Conservation (phyloP, 2,329 filamentous ascomycete genomes). For the Neophaeococcomyces mojaviensis region DNA sequence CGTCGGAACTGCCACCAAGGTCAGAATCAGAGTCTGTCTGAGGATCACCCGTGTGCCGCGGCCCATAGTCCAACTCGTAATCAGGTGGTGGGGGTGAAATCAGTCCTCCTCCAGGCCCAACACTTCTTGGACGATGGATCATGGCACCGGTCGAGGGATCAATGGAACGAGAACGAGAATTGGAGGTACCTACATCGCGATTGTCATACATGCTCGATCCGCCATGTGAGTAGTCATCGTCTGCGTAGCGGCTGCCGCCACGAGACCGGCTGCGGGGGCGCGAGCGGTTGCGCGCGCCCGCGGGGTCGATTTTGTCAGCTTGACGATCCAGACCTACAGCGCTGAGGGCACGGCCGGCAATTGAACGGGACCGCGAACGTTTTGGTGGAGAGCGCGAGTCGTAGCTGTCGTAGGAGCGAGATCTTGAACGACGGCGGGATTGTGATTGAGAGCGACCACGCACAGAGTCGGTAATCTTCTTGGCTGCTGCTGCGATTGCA, state of each 20-base stretch:
- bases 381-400: constrained; percentile 46
- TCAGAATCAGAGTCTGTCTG: constrained; percentile 40
- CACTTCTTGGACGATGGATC: constrained; percentile 19
- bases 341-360: constrained; percentile 38
- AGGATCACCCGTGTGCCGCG: constrained; percentile 23
- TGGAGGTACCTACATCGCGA: constrained; percentile 34
- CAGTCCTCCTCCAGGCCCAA: constrained; percentile 1
- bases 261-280: constrained; percentile 17
- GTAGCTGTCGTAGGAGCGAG: constrained; percentile 47
- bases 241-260: constrained; percentile 24
- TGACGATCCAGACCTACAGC: constrained; percentile 36
- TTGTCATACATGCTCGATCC: constrained; percentile 5
- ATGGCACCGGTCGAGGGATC: constrained; percentile 21
- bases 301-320: constrained; percentile 24
- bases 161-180: constrained; percentile 4
- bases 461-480: constrained; percentile 39
- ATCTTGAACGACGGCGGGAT: constrained; percentile 34
- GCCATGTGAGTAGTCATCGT: constrained; percentile 36
- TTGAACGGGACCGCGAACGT: constrained; percentile 39
- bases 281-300: constrained; percentile 6
- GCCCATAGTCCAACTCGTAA: constrained; percentile 20
- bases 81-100: constrained; percentile 11
- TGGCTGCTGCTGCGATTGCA: constrained; percentile 40
- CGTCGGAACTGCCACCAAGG: constrained; percentile 53
- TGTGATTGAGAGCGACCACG: constrained; percentile 34